A percentile compares a stretch with the other conserved stretches of the same genome.
Evolutionary conservation across 768 basidiomycete genomes (phyloP).

Genomic region (Tephrocybe rancida): DNA sequence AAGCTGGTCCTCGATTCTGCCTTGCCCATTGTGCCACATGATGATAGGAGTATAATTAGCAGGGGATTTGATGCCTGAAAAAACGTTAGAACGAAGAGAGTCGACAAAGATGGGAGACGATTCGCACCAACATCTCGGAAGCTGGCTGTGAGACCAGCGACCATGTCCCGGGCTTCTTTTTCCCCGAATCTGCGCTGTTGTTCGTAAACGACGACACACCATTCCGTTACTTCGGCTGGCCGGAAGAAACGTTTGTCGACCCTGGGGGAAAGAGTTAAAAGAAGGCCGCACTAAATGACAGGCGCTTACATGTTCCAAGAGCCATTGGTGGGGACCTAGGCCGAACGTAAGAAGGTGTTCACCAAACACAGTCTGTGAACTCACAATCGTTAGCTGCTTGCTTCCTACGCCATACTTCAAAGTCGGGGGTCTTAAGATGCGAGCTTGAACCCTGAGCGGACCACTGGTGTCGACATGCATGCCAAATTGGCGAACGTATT

Average conservation of each 20-base stretch:
- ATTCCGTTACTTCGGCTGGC: conserved; percentile 53
- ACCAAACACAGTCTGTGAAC: conserved; percentile 21
- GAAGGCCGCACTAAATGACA: background rate
- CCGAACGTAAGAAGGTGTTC: background rate
- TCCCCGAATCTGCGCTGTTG: conserved; percentile 55
- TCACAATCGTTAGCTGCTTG: conserved; percentile 58
- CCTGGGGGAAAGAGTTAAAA: conserved; percentile 38
- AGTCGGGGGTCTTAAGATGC: conserved; percentile 64
- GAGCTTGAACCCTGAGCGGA: conserved; percentile 61
- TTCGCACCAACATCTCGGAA: conserved; percentile 63
- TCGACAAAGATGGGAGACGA: background rate
- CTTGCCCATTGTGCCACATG: conserved; percentile 61
- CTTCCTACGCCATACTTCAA: conserved; percentile 66
- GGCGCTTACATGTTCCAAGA: conserved; percentile 74
- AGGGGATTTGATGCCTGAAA: conserved; percentile 59
- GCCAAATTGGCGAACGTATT: conserved; percentile 76
- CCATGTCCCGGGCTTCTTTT: conserved; percentile 53
- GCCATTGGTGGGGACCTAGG: conserved; percentile 65
- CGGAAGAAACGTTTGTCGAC: conserved; percentile 71
- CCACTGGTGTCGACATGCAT: conserved; percentile 57
- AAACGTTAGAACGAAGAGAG: background rate
- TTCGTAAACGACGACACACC: conserved; percentile 73
- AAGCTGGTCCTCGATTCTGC: conserved; percentile 54
- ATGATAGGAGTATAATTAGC: conserved; percentile 41
- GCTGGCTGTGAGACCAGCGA: conserved; percentile 48